Conservation (phyloP, 2,329 filamentous ascomycete genomes). For the Anisogramma anomala region DNA sequence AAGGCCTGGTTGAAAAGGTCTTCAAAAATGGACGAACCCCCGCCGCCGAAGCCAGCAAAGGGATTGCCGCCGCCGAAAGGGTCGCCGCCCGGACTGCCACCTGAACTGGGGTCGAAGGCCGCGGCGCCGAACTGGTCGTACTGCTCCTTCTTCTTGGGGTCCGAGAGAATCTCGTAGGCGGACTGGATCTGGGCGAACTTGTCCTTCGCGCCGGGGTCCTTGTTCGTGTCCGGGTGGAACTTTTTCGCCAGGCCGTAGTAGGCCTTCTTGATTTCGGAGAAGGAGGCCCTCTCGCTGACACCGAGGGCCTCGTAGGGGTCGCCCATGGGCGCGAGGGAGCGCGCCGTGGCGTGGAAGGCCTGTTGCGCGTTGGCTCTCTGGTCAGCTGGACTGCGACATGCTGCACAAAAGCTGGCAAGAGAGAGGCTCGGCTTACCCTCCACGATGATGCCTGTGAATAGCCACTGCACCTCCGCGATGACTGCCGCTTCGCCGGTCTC, state of each 20-base stretch:
- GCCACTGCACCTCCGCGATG: constrained; percentile 3
- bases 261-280: constrained; percentile 90
- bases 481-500: constrained; percentile 12
- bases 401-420: background rate
- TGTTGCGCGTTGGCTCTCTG: constrained; percentile 19
- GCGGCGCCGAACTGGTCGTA: constrained; percentile 85
- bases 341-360: constrained; percentile 50
- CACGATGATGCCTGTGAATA: constrained; percentile 4
- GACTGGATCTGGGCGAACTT: constrained; percentile 87
- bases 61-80: constrained; percentile 54
- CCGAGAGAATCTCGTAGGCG: constrained; percentile 87
- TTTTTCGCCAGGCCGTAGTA: constrained; percentile 98
- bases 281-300: constrained; percentile 67
- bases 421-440: constrained; percentile 5
- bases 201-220: constrained; percentile 85
- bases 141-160: constrained; percentile 83
- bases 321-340: constrained; percentile 39
- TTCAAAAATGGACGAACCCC: constrained; percentile 51
- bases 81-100: constrained; percentile 47
- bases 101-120: constrained; percentile 69
- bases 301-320: constrained; percentile 85
- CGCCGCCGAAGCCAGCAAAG: constrained; percentile 50
- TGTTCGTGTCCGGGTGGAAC: constrained; percentile 96
- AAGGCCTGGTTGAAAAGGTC: constrained; percentile 87
- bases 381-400: constrained; percentile 1